Conservation (phyloP, 345 rosid genomes). For the Aurinia saxatilis region DNA sequence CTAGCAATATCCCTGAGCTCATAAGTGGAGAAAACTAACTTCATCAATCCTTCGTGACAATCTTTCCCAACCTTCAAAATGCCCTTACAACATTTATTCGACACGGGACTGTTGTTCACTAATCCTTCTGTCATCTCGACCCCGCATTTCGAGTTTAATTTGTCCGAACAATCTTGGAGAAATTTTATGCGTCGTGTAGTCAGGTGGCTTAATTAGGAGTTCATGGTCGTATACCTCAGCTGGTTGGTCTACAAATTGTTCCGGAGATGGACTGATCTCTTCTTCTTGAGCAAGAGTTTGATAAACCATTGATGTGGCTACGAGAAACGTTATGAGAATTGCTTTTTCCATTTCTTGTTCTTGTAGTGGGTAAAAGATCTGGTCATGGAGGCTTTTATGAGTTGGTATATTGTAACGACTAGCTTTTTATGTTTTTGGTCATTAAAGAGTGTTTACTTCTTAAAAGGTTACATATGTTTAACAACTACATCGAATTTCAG, state of each 20-base stretch:
- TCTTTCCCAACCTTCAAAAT: slow-evolving; percentile 11
- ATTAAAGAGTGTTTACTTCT: background rate
- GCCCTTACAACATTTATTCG: background rate
- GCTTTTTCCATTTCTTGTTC: slow-evolving; percentile 1
- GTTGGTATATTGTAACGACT: background rate
- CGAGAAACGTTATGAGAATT: background rate
- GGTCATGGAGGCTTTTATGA: background rate
- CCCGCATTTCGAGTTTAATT: background rate
- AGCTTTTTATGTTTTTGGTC: background rate
- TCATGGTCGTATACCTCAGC: slow-evolving; percentile 5
- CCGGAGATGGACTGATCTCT: background rate
- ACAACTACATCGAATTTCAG: background rate
- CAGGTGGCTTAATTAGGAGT: background rate
- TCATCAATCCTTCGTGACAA: slow-evolving; percentile 9
- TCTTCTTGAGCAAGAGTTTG: background rate
- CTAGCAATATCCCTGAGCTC: slow-evolving; percentile 15
- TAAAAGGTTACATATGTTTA: background rate
- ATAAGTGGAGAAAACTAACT: slow-evolving; percentile 1
- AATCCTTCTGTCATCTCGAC: background rate
- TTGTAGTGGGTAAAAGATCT: background rate
- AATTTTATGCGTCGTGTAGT: background rate
- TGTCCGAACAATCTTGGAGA: slow-evolving; percentile 5
- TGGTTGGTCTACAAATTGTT: background rate
- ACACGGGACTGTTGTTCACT: background rate
- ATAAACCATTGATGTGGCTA: background rate